Percentiles rank a stretch among this genome's conserved stretches.
These are phyloP conservation scores for Omphalea diandra DNA, from an alignment of 441 rosid genomes.

Conservation along the genomic window DNA sequence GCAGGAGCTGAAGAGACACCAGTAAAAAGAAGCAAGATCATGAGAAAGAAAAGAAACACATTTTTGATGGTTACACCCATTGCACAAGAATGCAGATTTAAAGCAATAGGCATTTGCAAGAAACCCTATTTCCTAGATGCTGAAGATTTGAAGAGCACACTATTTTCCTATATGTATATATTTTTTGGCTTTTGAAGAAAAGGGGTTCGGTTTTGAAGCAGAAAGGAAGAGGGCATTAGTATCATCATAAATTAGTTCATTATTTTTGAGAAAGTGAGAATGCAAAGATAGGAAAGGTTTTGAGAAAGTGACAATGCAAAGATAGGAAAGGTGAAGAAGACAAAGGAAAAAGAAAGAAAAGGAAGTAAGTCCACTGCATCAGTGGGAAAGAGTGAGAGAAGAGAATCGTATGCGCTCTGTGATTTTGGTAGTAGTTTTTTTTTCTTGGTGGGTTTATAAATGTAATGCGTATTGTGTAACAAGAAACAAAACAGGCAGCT, in stretches of 20 bases:
- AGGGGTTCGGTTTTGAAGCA: neutral
- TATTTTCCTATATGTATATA: no score
- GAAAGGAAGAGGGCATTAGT: neutral
- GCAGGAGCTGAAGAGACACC: slow-evolving; percentile 59
- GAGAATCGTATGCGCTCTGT: slow-evolving; percentile 19
- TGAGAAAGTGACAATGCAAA: slow-evolving; percentile 10
- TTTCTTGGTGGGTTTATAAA: neutral
- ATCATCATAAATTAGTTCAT: neutral
- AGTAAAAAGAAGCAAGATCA: slow-evolving; percentile 45
- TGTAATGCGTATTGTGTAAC: neutral
- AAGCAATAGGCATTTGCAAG: slow-evolving; percentile 27
- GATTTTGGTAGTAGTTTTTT: no score
- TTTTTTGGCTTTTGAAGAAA: no score
- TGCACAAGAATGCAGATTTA: slow-evolving; percentile 28
- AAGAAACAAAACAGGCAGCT: neutral
- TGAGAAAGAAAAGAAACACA: slow-evolving; percentile 40
- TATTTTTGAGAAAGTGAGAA: slow-evolving; percentile 13
- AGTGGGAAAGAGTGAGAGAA: slow-evolving; percentile 19
- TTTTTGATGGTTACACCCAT: slow-evolving; percentile 40
- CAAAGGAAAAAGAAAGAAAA: slow-evolving; percentile 9
- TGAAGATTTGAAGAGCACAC: no score
- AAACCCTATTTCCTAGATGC: slow-evolving; percentile 38
- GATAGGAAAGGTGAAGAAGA: slow-evolving; percentile 16
- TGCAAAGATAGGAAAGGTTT: slow-evolving; percentile 15
- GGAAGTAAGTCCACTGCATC: slow-evolving; percentile 15